phyloP scores from a whole-genome alignment of 179 eudicot species.

The Nepenthes alata region DNA sequence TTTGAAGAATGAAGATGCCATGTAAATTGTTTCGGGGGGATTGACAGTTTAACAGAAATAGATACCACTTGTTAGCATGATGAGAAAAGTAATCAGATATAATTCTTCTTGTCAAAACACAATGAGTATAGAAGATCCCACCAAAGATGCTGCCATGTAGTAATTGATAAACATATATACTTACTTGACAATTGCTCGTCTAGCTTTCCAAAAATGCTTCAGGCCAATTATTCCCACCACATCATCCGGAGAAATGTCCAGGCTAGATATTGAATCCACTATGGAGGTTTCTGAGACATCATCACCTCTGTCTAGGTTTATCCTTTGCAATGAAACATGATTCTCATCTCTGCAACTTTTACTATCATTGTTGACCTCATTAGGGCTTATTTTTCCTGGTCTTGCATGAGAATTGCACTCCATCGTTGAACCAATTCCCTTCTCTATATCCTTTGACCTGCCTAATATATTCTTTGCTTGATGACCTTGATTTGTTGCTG shows the following conservation, averaged over 20 bases:
- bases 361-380: conserved; percentile 12
- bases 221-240: conserved; percentile 70
- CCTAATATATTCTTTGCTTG: conserved; percentile 16
- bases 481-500: conserved; percentile 10
- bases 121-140: not conserved
- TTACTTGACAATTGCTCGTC: conserved; percentile 83
- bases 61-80: not conserved
- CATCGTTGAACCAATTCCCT: conserved; percentile 18
- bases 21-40: too few species aligned
- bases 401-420: conserved; percentile 13
- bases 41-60: not conserved
- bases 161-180: conserved; percentile 10
- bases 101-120: too few species aligned
- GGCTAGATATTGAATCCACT: conserved; percentile 50
- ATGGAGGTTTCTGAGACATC: conserved; percentile 61
- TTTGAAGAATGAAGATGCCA: too few species aligned
- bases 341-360: conserved; percentile 14
- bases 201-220: conserved; percentile 86
- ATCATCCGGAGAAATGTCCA: conserved; percentile 62
- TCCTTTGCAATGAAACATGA: conserved; percentile 1
- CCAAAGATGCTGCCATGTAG: not conserved
- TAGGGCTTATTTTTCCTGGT: conserved; percentile 14
- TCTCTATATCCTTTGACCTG: conserved; percentile 13
- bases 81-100: too few species aligned
- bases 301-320: conserved; percentile 37